Conservation (phyloP, 768 basidiomycete genomes). For the Tylopilus subfusipes region DNA sequence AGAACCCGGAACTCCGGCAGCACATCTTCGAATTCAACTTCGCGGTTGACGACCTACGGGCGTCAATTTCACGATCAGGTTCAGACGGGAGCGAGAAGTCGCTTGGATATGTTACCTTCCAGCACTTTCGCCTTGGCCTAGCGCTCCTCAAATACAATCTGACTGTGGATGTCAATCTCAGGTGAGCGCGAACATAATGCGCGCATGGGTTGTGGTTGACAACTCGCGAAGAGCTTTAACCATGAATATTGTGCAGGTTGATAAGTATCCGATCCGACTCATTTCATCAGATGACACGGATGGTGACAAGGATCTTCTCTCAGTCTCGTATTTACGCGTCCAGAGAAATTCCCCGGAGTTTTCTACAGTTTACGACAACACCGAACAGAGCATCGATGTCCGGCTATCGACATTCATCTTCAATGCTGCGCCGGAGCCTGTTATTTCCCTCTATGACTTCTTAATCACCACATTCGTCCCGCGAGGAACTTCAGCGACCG, state of each 20-base stretch:
- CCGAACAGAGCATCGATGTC: constrained; percentile 86
- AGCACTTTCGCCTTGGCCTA: constrained; percentile 74
- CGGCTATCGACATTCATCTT: constrained; percentile 89
- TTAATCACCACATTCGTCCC: constrained; percentile 96
- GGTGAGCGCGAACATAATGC: constrained; percentile 38
- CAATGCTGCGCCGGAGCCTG: constrained; percentile 84
- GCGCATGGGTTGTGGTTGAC: constrained; percentile 8
- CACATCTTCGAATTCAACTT: constrained; percentile 83
- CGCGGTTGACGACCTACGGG: constrained; percentile 78
- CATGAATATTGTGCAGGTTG: constrained; percentile 66
- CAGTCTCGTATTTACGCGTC: constrained; percentile 72
- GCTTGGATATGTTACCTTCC: constrained; percentile 75
- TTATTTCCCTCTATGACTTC: constrained; percentile 90
- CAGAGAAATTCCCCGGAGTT: constrained; percentile 88
- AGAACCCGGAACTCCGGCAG: constrained; percentile 43
- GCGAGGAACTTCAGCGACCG: constrained; percentile 9
- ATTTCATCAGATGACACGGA: constrained; percentile 56
- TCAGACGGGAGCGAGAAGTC: constrained; percentile 61
- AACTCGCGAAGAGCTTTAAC: constrained; percentile 56
- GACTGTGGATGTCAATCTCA: constrained; percentile 77
- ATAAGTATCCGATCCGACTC: constrained; percentile 52
- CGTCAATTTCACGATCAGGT: constrained; percentile 69
- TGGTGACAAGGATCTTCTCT: constrained; percentile 64
- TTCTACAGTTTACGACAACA: constrained; percentile 68
- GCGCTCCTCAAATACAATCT: constrained; percentile 80